phyloP scores from a whole-genome alignment of 2,329 filamentous ascomycete genomes.

The Fusarium citri region DNA sequence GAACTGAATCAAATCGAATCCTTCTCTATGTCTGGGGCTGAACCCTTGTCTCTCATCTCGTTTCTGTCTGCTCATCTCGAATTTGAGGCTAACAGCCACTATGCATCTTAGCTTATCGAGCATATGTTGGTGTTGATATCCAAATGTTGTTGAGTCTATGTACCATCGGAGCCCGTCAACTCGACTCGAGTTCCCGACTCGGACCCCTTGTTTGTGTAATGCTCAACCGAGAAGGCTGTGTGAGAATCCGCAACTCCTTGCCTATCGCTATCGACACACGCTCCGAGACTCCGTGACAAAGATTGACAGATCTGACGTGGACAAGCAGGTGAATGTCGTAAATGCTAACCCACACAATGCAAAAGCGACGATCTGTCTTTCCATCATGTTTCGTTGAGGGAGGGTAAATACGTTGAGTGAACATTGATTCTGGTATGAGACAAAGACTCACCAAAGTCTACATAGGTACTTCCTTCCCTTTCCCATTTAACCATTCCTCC shows the following conservation, averaged over 20 bases:
- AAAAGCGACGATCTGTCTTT: slow-evolving; percentile 5
- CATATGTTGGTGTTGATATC: slow-evolving; percentile 19
- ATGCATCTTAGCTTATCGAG: slow-evolving; percentile 14
- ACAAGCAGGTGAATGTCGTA: slow-evolving; percentile 4
- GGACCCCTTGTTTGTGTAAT: slow-evolving; percentile 3
- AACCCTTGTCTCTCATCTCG: slow-evolving; percentile 25
- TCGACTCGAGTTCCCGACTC: slow-evolving; percentile 18
- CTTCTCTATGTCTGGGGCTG: slow-evolving; percentile 11
- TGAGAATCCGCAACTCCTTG: background rate
- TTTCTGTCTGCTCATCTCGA: background rate
- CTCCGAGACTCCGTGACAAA: background rate
- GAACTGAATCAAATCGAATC: slow-evolving; percentile 5
- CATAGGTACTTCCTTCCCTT: background rate
- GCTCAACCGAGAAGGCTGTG: background rate
- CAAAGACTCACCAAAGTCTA: background rate
- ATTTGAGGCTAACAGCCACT: slow-evolving; percentile 8
- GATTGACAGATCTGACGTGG: slow-evolving; percentile 21
- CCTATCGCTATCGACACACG: background rate
- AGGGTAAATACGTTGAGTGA: slow-evolving; percentile 29
- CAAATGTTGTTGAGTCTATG: slow-evolving; percentile 1
- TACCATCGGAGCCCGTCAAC: slow-evolving; percentile 1
- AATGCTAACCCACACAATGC: background rate
- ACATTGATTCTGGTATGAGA: slow-evolving; percentile 2
- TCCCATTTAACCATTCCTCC: background rate
- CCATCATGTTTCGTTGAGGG: slow-evolving; percentile 21